A percentile compares a stretch with the other conserved stretches of the same genome.
Conservation (phyloP, 768 basidiomycete genomes). For the Pulveroboletus sp. region DNA sequence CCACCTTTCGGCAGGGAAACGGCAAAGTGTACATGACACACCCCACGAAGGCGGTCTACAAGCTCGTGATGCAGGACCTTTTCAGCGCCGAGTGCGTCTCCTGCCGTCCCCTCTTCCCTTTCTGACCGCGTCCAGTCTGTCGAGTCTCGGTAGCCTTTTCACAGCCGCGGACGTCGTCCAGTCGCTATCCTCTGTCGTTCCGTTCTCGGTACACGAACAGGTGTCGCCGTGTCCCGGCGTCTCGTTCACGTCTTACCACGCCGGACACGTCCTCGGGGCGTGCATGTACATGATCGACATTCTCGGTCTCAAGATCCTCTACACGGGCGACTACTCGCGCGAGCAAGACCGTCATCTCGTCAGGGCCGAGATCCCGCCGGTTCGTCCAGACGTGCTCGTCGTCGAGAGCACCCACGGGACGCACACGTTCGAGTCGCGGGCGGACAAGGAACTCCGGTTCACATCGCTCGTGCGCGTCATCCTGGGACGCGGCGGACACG, state of each 20-base stretch:
- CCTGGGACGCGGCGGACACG: constrained; percentile 88
- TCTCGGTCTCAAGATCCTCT: constrained; percentile 90
- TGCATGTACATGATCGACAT: constrained; percentile 99
- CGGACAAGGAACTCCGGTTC: constrained; percentile 92
- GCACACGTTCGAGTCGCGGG: constrained; percentile 83
- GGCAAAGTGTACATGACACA: constrained; percentile 99
- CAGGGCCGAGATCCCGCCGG: constrained; percentile 89
- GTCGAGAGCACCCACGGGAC: constrained; percentile 98
- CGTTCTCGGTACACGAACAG: constrained; percentile 89
- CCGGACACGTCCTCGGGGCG: constrained; percentile 96
- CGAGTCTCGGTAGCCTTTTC: constrained; percentile 76
- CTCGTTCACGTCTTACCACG: constrained; percentile 96
- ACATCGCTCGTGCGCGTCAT: constrained; percentile 87
- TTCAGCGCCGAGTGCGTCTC: constrained; percentile 82
- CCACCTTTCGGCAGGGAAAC: constrained; percentile 96
- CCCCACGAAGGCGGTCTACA: constrained; percentile 97
- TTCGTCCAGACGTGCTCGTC: constrained; percentile 92
- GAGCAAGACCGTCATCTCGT: constrained; percentile 98
- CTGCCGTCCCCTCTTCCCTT: not conserved
- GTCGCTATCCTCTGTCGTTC: constrained; percentile 83
- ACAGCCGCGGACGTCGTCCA: constrained; percentile 78
- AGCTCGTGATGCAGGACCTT: constrained; percentile 99
- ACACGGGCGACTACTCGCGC: constrained; percentile 98
- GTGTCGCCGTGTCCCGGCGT: constrained; percentile 90
- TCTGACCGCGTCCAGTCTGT: constrained; percentile 37